These are phyloP conservation scores for Cucumis cinereus DNA, from an alignment of 306 rosid genomes.

Conservation along the genomic window DNA sequence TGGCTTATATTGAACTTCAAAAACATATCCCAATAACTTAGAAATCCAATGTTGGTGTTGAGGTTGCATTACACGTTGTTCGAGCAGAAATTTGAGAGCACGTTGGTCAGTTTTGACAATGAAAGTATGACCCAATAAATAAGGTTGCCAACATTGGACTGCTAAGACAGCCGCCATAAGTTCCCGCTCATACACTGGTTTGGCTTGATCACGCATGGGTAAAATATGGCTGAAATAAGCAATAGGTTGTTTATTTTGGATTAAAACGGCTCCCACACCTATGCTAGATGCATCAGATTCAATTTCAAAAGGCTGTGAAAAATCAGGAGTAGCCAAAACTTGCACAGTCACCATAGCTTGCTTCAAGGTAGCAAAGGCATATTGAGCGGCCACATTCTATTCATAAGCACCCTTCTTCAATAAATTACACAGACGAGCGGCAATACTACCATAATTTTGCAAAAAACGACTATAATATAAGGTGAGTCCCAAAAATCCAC, in stretches of 20 bases:
- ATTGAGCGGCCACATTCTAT: too few species aligned
- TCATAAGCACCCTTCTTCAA: too few species aligned
- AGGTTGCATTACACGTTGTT: background rate
- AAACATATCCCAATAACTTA: background rate
- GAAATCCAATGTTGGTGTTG: background rate
- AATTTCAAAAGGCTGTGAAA: too few species aligned
- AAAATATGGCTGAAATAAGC: background rate
- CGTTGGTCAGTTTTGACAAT: background rate
- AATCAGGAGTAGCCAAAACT: too few species aligned
- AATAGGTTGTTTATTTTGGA: background rate
- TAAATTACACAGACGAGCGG: too few species aligned
- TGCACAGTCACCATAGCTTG: too few species aligned
- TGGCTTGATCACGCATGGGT: background rate
- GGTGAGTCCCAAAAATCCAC: background rate
- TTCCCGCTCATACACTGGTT: background rate
- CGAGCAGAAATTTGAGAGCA: background rate
- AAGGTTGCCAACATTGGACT: background rate
- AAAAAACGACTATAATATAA: too few species aligned
- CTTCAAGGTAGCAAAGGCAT: too few species aligned
- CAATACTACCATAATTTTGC: too few species aligned
- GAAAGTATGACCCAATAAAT: background rate
- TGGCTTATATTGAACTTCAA: background rate
- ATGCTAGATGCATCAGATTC: too few species aligned
- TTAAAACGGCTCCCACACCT: too few species aligned
- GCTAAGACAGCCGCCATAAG: background rate